phyloP scores from a whole-genome alignment of 2,329 filamentous ascomycete species.

The Akanthomyces lecanii region DNA sequence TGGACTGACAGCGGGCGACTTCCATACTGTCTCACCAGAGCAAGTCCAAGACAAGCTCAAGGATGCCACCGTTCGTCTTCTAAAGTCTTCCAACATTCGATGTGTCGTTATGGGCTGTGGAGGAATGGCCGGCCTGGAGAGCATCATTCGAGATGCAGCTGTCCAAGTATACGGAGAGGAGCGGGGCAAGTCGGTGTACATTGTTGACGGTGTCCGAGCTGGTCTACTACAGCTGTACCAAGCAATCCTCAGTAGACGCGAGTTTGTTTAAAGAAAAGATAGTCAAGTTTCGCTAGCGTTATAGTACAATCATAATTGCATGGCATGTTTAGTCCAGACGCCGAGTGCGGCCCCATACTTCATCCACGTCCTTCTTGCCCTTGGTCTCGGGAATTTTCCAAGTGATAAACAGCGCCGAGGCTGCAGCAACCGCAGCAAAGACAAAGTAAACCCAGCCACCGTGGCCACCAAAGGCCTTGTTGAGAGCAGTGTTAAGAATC shows the following conservation, averaged over 20 bases:
- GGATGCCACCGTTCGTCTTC: constrained; percentile 63
- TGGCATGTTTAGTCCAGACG: constrained; percentile 41
- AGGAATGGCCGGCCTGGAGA: constrained; percentile 83
- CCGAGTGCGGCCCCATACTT: constrained; percentile 77
- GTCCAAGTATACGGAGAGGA: constrained; percentile 58
- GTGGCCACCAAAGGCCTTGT: constrained; percentile 56
- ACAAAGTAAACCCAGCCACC: constrained; percentile 81
- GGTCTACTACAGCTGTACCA: constrained; percentile 61
- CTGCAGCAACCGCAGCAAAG: constrained; percentile 70
- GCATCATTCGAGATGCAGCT: constrained; percentile 67
- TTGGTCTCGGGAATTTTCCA: constrained; percentile 81
- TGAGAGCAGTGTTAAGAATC: constrained; percentile 71
- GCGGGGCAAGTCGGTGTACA: constrained; percentile 52
- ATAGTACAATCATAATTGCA: not conserved
- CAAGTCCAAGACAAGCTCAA: constrained; percentile 63
- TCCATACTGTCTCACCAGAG: constrained; percentile 65
- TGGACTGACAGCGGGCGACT: constrained; percentile 71
- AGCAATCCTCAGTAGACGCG: constrained; percentile 40
- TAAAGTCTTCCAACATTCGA: constrained; percentile 53
- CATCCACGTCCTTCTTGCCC: constrained; percentile 76
- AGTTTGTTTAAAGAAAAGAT: constrained; percentile 29
- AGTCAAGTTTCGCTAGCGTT: not conserved
- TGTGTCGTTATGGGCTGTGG: constrained; percentile 84
- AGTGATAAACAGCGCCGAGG: constrained; percentile 68
- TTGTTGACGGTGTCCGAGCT: constrained; percentile 77